These are phyloP conservation scores for Eutrema heterophyllum DNA, from an alignment of 345 rosid genomes.

Conservation along the genomic window DNA sequence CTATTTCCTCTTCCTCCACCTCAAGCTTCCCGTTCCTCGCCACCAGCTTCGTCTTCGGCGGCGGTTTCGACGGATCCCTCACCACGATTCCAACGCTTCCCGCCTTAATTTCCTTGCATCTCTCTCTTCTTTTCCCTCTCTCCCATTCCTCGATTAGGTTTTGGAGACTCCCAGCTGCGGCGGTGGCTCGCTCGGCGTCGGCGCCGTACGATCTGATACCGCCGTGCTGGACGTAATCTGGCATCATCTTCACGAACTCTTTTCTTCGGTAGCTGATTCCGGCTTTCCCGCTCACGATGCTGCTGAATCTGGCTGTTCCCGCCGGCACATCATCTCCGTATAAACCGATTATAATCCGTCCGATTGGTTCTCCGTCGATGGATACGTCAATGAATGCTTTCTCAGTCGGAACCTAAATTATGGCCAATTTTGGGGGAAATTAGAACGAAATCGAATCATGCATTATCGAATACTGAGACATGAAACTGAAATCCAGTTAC, in stretches of 20 bases:
- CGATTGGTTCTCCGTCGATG: conserved; percentile 63
- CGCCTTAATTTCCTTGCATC: conserved; percentile 45
- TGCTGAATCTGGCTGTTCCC: conserved; percentile 60
- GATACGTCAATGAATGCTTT: conserved; percentile 73
- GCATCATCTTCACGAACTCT: conserved; percentile 80
- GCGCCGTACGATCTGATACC: conserved; percentile 85
- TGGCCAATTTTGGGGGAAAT: background rate
- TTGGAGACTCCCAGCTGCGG: conserved; percentile 41
- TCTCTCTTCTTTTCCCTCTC: conserved; percentile 39
- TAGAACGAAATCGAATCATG: background rate
- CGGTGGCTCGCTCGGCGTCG: conserved; percentile 75
- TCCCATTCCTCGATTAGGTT: conserved; percentile 62
- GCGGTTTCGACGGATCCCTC: conserved; percentile 74
- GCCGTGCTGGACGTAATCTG: conserved; percentile 77
- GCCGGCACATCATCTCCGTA: conserved; percentile 54
- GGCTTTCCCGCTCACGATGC: conserved; percentile 69
- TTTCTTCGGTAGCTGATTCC: conserved; percentile 87
- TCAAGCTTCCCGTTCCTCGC: conserved; percentile 68
- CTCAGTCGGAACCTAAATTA: conserved; percentile 32
- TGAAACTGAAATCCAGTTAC: background rate
- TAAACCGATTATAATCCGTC: conserved; percentile 69
- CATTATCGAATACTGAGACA: background rate
- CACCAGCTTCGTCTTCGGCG: conserved; percentile 75
- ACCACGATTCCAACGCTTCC: conserved; percentile 71
- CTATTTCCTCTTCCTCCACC: conserved; percentile 62